Base-by-base conservation (phyloP, 306 rosid genomes). In the Castanea crenata region DNA sequence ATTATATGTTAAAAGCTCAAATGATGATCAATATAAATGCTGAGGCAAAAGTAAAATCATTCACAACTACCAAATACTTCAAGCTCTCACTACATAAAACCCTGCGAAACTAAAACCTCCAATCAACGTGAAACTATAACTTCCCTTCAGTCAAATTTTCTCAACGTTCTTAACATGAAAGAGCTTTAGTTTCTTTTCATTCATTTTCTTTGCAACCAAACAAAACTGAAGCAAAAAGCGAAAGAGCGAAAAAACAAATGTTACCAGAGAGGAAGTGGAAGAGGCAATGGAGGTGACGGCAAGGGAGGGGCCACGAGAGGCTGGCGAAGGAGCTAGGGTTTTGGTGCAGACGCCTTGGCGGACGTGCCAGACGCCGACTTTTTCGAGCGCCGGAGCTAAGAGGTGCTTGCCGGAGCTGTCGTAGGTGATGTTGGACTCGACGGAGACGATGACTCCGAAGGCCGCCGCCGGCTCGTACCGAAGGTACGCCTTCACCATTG, bases 401-500 rank as follows among this genome's bases (percentile, higher is more conserved):
- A 95, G 94, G 82, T 90, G 89, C 76, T 90, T 92, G 55, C 99
- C 99, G 79, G 94, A 90, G 84, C 81, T 84, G 69, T 90, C 94
- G 78, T 87, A 92, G 3, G 89, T 5, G 12, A 95, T 88, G 72
- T 92, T 95, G 0, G 98, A 88, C 0, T 90, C 99, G n/a, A 84
- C 85, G 58, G 99, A 95, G 16, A 83, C 91, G 32, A 95, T 88
- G 8, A 95, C 98, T 4, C 99, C 99, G 51, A 95, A 95, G 5
- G 88, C 84, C 70, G 92, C 79, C 80, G 95, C 88, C 71, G 89
- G 91, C 85, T 92, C 98, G 78, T 92, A 95, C 6, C 97, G 91
- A 55, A 90, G 91, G 91, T 92, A 94, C 19, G 95, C 68, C 83
- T 94, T 94, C 88, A 94, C 99, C 99, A 95, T 94, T 76, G 86